Percentiles rank a stretch among this genome's conserved stretches.
These are phyloP conservation scores for Candida arabinofermentans DNA, from an alignment of 805 yeast genomes.

Conservation along the genomic window DNA sequence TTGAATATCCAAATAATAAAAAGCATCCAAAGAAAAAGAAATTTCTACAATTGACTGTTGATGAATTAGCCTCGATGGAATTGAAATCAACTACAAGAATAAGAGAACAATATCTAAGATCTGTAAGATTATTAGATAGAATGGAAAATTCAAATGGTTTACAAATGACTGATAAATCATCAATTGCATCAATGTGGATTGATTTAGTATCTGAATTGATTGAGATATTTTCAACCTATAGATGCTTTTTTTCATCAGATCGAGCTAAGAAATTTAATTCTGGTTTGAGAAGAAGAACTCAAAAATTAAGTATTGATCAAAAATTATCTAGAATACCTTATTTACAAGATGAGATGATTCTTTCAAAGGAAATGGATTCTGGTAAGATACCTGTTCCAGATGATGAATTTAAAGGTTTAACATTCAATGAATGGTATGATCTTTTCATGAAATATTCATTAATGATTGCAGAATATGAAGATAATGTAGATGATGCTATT, in stretches of 20 bases:
- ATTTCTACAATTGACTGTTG: slow-evolving; percentile 20
- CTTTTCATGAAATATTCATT: slow-evolving; percentile 78
- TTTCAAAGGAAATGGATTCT: slow-evolving; percentile 27
- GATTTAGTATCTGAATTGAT: slow-evolving; percentile 78
- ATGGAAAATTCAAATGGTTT: slow-evolving; percentile 34
- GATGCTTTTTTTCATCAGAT: slow-evolving; percentile 76
- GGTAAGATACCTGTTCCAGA: slow-evolving; percentile 37
- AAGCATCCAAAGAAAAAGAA: slow-evolving; percentile 20
- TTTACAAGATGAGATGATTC: slow-evolving; percentile 53
- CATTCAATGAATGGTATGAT: slow-evolving; percentile 80
- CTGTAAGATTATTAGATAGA: slow-evolving; percentile 47
- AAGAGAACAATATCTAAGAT: slow-evolving; percentile 42
- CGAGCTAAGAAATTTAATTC: slow-evolving; percentile 68
- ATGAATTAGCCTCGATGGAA: slow-evolving; percentile 27
- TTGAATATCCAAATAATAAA: slow-evolving; percentile 26
- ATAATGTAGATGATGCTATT: slow-evolving; percentile 54
- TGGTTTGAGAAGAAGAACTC: slow-evolving; percentile 57
- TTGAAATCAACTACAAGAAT: slow-evolving; percentile 34
- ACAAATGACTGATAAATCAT: slow-evolving; percentile 41
- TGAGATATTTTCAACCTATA: slow-evolving; percentile 74
- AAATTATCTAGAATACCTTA: slow-evolving; percentile 64
- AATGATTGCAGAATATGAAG: slow-evolving; percentile 56
- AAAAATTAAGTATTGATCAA: slow-evolving; percentile 66
- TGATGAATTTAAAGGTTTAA: slow-evolving; percentile 67
- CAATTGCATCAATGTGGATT: slow-evolving; percentile 70